Percentiles rank a stretch among this genome's conserved stretches.
These are phyloP conservation scores for Eremochloa ophiuroides DNA, from an alignment of 176 grass and related monocot species.

Conservation along the genomic window DNA sequence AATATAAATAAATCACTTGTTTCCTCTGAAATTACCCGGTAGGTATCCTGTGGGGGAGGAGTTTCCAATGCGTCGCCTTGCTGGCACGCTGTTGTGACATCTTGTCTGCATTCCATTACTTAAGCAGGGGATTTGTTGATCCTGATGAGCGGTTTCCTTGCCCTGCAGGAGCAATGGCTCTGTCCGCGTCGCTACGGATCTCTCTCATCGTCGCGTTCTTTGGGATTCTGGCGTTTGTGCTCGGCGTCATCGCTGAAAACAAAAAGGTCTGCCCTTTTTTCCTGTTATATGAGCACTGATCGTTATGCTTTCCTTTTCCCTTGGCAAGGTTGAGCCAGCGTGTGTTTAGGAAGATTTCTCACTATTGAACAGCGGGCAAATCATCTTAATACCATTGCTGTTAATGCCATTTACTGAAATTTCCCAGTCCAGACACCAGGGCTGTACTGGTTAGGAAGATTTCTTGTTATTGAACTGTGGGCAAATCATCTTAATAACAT, in stretches of 20 bases:
- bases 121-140: background rate
- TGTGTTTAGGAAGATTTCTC: background rate
- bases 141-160: background rate
- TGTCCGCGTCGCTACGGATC: conserved; percentile 12
- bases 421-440: background rate
- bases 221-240: conserved; percentile 45
- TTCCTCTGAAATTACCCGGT: background rate
- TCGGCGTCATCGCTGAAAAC: conserved; percentile 73
- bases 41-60: background rate
- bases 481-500: background rate
- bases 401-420: background rate
- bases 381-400: background rate
- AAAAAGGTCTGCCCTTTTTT: conserved; percentile 60
- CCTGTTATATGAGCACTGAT: background rate
- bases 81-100: background rate
- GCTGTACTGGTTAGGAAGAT: too few species aligned
- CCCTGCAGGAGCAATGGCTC: conserved; percentile 49
- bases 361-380: background rate
- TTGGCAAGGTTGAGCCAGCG: background rate
- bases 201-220: conserved; percentile 40
- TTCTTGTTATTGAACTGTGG: background rate
- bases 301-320: background rate
- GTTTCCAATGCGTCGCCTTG: background rate
- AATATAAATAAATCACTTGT: background rate
- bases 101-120: background rate